Evolutionary conservation across 2,329 filamentous ascomycete species (phyloP).

Genomic region (Exophiala sideris): DNA sequence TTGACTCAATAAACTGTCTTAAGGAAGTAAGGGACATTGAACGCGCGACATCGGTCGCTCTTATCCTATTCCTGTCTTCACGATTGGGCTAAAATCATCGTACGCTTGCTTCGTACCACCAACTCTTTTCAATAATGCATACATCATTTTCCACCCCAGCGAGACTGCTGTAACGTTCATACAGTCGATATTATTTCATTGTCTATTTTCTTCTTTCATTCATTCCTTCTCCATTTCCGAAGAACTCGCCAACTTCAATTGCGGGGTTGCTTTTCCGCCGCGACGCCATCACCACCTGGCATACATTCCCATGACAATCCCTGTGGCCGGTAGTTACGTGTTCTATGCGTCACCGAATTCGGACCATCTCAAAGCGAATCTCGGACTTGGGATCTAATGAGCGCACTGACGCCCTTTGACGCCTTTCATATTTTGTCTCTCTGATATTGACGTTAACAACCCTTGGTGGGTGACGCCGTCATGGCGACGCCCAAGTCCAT

Average conservation of each 20-base stretch:
- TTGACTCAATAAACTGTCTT: too few relatives aligned
- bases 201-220: not conserved
- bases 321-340: not conserved
- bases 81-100: too few relatives aligned
- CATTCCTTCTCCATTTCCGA: not conserved
- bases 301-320: not conserved
- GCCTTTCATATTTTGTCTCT: constrained; percentile 4
- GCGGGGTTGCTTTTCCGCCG: not conserved
- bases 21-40: too few relatives aligned
- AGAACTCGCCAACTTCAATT: not conserved
- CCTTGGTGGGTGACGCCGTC: constrained; percentile 17
- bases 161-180: not conserved
- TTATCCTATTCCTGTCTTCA: too few relatives aligned
- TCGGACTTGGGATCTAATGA: constrained; percentile 10
- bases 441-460: not conserved
- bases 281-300: too few relatives aligned
- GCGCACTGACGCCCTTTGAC: not conserved
- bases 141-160: too few relatives aligned
- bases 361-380: constrained; percentile 4
- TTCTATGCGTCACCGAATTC: constrained; percentile 19
- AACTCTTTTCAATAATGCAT: not conserved
- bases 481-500: constrained; percentile 10
- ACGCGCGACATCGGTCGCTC: too few relatives aligned
- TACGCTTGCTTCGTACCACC: not conserved
- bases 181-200: not conserved